phyloP scores from a whole-genome alignment of 257 asterid genomes.

The Marsdenia floribunda region DNA sequence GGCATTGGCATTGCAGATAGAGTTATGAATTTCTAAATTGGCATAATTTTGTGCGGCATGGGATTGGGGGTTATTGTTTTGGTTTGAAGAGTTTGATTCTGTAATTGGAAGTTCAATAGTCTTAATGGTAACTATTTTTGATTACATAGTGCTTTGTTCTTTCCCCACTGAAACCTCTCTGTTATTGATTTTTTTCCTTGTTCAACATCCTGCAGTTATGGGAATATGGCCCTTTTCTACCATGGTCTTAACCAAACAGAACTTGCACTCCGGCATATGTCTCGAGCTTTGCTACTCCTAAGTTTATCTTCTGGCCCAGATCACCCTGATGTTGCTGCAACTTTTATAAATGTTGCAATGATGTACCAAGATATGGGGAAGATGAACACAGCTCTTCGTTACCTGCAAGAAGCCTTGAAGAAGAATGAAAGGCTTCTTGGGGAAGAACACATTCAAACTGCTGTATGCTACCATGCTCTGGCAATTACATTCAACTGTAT shows the following conservation, averaged over 20 bases:
- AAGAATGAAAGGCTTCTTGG: conserved; percentile 83
- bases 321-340: conserved; percentile 97
- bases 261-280: conserved; percentile 91
- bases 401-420: conserved; percentile 87
- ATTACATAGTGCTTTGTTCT: not conserved
- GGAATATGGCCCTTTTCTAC: conserved; percentile 96
- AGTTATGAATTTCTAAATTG: not conserved
- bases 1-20: not conserved
- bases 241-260: conserved; percentile 96
- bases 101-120: not conserved
- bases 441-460: conserved; percentile 94
- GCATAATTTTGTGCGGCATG: not conserved
- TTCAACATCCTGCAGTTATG: conserved; percentile 57
- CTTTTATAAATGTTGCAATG: conserved; percentile 94
- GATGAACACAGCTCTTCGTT: conserved; percentile 88
- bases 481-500: conserved; percentile 89
- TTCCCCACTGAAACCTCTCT: not conserved
- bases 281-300: conserved; percentile 75
- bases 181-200: not conserved
- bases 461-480: conserved; percentile 96
- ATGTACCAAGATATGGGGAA: conserved; percentile 94
- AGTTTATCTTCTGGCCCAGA: conserved; percentile 87
- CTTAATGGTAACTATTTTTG: not conserved
- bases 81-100: not conserved
- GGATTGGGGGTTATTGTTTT: not conserved